Evolutionary conservation across 2,329 filamentous ascomycete genomes (phyloP).

Genomic region (Diplodia sapinea): DNA sequence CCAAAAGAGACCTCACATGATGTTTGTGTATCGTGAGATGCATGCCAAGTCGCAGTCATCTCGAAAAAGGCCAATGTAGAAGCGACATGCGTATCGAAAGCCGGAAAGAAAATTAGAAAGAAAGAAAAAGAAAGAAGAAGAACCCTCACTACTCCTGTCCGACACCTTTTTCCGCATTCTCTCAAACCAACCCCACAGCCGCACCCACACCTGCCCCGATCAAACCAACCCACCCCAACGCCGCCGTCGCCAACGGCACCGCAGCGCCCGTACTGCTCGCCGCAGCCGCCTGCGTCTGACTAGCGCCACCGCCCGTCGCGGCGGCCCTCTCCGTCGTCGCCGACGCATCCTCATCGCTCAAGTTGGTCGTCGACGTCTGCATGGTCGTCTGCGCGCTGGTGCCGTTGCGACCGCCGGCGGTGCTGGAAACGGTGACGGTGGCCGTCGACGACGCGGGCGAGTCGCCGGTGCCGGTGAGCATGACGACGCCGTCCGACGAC

Average conservation of each 20-base stretch:
- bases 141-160: too few relatives aligned
- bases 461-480: slow-evolving; percentile 8
- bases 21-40: neutral
- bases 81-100: neutral
- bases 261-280: slow-evolving; percentile 10
- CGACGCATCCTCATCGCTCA: neutral
- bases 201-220: slow-evolving; percentile 5
- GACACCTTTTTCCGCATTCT: too few relatives aligned
- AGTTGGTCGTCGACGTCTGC: neutral
- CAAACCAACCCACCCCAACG: neutral
- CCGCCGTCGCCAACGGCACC: slow-evolving; percentile 4
- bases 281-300: neutral
- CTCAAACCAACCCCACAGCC: slow-evolving; percentile 13
- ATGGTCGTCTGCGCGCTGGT: neutral
- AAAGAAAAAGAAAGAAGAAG: neutral
- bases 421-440: neutral
- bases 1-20: neutral
- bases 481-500: neutral
- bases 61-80: neutral
- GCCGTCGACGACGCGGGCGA: neutral
- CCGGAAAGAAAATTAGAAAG: neutral
- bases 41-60: neutral
- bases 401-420: slow-evolving; percentile 1
- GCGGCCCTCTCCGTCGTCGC: neutral
- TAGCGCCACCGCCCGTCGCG: neutral